phyloP scores from a whole-genome alignment of 257 asterid genomes.

The Jaltomata sinuosa region DNA sequence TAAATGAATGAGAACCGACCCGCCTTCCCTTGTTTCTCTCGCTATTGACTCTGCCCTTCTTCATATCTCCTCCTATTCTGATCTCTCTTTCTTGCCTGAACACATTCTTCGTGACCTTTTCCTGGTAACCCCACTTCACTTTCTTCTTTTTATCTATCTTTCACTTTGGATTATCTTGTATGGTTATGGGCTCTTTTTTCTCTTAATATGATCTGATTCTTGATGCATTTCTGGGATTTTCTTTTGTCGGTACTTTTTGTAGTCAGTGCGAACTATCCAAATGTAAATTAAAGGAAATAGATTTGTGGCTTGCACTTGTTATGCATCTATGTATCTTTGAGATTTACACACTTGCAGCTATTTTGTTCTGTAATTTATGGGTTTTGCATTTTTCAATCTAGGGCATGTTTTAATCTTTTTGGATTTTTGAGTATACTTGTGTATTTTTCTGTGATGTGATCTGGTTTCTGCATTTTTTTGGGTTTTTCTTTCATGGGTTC shows the following conservation, averaged over 20 bases:
- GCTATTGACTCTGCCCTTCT: constrained; percentile 64
- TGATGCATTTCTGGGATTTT: neutral
- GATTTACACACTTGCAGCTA: too few species aligned
- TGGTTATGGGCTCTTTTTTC: neutral
- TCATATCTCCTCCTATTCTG: constrained; percentile 46
- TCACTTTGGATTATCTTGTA: neutral
- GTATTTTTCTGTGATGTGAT: neutral
- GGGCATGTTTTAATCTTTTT: neutral
- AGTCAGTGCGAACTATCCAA: neutral
- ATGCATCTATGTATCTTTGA: neutral
- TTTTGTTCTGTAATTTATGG: neutral
- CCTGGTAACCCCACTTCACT: constrained; percentile 24
- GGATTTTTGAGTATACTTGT: neutral
- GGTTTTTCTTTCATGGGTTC: neutral
- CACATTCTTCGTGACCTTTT: constrained; percentile 76
- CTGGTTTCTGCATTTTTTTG: neutral
- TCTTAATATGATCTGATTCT: neutral
- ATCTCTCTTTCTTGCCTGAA: constrained; percentile 79
- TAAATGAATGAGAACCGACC: constrained; percentile 55
- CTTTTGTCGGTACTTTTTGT: neutral
- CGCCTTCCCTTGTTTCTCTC: constrained; percentile 77
- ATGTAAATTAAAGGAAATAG: neutral
- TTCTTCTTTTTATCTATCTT: neutral
- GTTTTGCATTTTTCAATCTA: neutral
- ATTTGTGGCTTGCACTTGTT: neutral